These are phyloP conservation scores for Talaromyces nanjingensis DNA, from an alignment of 495 filamentous ascomycete species.

Conservation along the genomic window DNA sequence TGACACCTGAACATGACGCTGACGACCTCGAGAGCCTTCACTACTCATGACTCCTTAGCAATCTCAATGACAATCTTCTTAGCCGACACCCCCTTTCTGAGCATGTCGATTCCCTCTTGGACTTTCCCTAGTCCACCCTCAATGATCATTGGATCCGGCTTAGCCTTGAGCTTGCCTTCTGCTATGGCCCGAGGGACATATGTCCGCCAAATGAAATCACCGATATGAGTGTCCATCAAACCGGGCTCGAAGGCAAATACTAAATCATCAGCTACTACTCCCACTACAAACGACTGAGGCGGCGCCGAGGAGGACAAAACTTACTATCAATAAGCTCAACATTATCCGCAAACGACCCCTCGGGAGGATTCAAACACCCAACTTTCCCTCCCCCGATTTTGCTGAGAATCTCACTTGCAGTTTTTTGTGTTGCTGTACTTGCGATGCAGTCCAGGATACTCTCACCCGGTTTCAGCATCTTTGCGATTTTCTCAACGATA, in stretches of 20 bases:
- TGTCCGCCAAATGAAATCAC: conserved; percentile 21
- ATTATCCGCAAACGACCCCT: background rate
- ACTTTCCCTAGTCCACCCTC: conserved; percentile 34
- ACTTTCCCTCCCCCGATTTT: background rate
- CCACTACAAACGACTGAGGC: too few species aligned
- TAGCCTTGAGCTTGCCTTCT: conserved; percentile 14
- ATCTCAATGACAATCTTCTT: conserved; percentile 35
- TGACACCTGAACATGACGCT: too few species aligned
- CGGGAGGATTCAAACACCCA: conserved; percentile 10
- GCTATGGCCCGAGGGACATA: conserved; percentile 27
- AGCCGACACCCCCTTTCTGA: conserved; percentile 35
- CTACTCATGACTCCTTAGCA: background rate
- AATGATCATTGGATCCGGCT: conserved; percentile 26
- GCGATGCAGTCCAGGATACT: background rate
- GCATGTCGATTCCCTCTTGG: conserved; percentile 32
- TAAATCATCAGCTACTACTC: too few species aligned
- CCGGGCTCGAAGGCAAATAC: conserved; percentile 5
- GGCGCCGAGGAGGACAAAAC: too few species aligned
- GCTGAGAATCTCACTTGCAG: background rate
- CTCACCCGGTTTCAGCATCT: background rate
- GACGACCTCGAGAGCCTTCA: too few species aligned
- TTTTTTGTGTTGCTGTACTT: background rate
- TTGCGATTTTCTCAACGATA: conserved; percentile 22
- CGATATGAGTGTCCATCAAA: conserved; percentile 11
- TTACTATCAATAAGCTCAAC: background rate